Base-by-base conservation (phyloP, 2,329 filamentous ascomycete genomes). In the Diplodia scrobiculata region DNA sequence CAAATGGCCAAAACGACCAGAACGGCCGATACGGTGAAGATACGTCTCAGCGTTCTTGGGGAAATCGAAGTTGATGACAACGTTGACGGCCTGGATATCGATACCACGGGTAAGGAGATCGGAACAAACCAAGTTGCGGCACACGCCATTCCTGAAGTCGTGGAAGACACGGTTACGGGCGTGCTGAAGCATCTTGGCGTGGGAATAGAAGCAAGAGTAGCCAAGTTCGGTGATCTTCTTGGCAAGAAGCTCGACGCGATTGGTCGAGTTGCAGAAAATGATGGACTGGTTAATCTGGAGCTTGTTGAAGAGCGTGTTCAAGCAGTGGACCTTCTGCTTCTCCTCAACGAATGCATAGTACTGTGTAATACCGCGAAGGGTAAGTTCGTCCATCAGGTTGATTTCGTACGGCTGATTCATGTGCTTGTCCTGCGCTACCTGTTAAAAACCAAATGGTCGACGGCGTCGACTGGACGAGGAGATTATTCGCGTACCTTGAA, bases 271-370 rank as follows among this genome's bases (percentile, higher is more conserved):
- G 82, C 95, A 99, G 83, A 99, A 99, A 77, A 99, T 99, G 82
- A 99, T 99, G 69, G 96, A 99, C 83, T 99, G 95, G 81, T 99
- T 99, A 82, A 99, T 99, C 80, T 99, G 94, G 17, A 99, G 87
- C 80, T 97, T 97, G 72, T 93, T 97, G 84, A 99, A 99, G 69
- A 99, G 89, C 0, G 95, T 99, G 83, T 99, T 99, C 70, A 99
- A 82, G 78, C 95, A 99, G 81, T 99, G 96, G 21, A 99, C 95
- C 82, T 99, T 99, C 77, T 97, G 92, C 82, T 97, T 97, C 81
- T 99, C 95, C 79, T 99, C 95, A 63, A 99, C 96, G 72, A 98
- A 99, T 50, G 95, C 95, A 76, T 99, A 99, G 82, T 98, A 99
- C 77, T 99, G 95, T 0, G 95, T 99, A 75, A 99, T 98, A 83